These are phyloP conservation scores for Cercospora berteroae DNA, from an alignment of 2,329 filamentous ascomycete genomes.

Conservation along the genomic window DNA sequence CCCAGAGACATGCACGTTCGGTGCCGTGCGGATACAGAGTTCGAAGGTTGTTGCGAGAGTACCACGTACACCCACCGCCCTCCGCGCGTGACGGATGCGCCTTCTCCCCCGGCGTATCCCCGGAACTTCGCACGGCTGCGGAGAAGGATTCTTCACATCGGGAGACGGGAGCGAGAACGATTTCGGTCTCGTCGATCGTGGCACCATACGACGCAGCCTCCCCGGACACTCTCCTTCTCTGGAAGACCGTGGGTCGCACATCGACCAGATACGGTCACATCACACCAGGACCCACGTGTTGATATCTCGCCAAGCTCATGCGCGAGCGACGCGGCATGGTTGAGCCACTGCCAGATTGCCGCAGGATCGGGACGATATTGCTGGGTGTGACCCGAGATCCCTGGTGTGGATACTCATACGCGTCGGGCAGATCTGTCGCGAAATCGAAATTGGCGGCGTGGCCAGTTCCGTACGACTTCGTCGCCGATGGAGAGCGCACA, in stretches of 20 bases:
- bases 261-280: neutral
- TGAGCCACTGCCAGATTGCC: neutral
- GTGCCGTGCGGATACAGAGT: neutral
- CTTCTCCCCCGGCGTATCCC: neutral
- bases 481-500: neutral
- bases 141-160: neutral
- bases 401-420: neutral
- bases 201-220: neutral
- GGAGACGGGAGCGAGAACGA: neutral
- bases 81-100: neutral
- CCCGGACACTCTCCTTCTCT: neutral
- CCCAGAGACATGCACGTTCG: neutral
- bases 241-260: neutral
- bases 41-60: neutral
- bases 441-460: neutral
- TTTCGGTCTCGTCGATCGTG: neutral
- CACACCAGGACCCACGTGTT: neutral
- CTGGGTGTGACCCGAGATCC: neutral
- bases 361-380: neutral
- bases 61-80: neutral
- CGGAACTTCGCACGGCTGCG: neutral
- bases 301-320: neutral
- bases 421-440: neutral
- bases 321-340: neutral
- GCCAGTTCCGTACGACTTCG: neutral